phyloP scores from a whole-genome alignment of 2,329 filamentous ascomycete genomes.

The Exophiala bonariae region DNA sequence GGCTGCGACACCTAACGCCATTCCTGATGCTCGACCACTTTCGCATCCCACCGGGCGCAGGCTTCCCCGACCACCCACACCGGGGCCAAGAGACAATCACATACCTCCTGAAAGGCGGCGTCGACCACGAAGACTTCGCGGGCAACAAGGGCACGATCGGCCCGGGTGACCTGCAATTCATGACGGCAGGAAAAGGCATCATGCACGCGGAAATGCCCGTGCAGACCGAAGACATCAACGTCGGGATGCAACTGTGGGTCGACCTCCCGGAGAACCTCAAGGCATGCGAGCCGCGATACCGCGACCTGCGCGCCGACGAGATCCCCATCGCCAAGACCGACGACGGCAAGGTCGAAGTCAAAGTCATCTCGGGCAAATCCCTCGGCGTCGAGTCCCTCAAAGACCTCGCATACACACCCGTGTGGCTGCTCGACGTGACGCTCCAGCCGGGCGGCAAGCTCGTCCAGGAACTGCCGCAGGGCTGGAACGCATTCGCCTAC shows the following conservation, averaged over 20 bases:
- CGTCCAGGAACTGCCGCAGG: conserved; percentile 70
- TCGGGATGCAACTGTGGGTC: conserved; percentile 94
- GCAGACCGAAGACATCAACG: conserved; percentile 75
- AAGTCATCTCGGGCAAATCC: conserved; percentile 85
- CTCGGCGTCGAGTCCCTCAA: conserved; percentile 83
- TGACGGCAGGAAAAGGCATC: conserved; percentile 90
- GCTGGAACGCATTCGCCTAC: conserved; percentile 91
- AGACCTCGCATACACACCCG: conserved; percentile 91
- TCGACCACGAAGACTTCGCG: conserved; percentile 91
- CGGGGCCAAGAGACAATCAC: conserved; percentile 88
- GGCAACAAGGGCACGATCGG: conserved; percentile 82
- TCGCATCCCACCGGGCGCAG: conserved; percentile 72
- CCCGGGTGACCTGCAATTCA: conserved; percentile 92
- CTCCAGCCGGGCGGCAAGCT: conserved; percentile 78
- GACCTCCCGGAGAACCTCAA: conserved; percentile 82
- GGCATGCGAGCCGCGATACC: conserved; percentile 85
- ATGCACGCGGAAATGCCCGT: conserved; percentile 95
- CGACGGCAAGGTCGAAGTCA: conserved; percentile 72
- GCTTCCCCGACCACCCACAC: conserved; percentile 85
- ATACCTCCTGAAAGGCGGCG: conserved; percentile 79
- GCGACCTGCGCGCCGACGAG: conserved; percentile 75
- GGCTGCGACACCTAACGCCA: conserved; percentile 81
- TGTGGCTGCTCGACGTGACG: conserved; percentile 89
- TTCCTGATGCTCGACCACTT: conserved; percentile 98
- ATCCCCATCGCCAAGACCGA: conserved; percentile 75